Percentiles rank a stretch among this genome's conserved stretches.
phyloP scores from a whole-genome alignment of 2,329 filamentous ascomycete species.

The Aureobasidium vineae region DNA sequence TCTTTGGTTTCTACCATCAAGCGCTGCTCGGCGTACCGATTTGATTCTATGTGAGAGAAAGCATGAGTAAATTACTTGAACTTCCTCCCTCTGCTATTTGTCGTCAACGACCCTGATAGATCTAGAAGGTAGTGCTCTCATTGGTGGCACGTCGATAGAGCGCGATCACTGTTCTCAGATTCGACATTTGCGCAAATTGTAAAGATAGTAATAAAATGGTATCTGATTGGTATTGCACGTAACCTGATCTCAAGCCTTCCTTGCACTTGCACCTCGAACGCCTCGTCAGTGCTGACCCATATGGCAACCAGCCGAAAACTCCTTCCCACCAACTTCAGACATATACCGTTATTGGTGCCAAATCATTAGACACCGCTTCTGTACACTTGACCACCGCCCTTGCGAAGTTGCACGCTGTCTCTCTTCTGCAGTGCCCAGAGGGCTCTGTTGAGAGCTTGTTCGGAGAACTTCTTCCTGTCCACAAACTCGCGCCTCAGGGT shows the following conservation, averaged over 20 bases:
- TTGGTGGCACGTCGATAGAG: background rate
- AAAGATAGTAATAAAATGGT: background rate
- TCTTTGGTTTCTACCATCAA: background rate
- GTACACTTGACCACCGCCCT: constrained; percentile 72
- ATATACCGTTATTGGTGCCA: background rate
- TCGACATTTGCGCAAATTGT: background rate
- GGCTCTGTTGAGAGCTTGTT: constrained; percentile 79
- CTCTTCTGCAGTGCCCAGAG: constrained; percentile 81
- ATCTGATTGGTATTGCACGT: constrained; percentile 5
- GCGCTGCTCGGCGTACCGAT: background rate
- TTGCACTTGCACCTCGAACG: background rate
- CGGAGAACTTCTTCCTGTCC: constrained; percentile 84
- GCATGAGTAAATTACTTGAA: background rate
- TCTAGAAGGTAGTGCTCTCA: background rate
- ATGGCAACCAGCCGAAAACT: background rate
- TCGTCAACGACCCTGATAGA: background rate
- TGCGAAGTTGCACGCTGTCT: constrained; percentile 80
- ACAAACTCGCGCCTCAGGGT: constrained; percentile 88
- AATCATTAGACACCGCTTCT: constrained; percentile 39
- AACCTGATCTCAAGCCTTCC: background rate
- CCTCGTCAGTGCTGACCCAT: background rate
- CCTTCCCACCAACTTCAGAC: background rate
- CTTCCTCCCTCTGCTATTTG: no score
- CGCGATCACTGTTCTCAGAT: background rate
- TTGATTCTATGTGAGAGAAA: background rate